These are phyloP conservation scores for Geotrichum cucujoidarum DNA, from an alignment of 1,139 yeast genomes.

Conservation along the genomic window DNA sequence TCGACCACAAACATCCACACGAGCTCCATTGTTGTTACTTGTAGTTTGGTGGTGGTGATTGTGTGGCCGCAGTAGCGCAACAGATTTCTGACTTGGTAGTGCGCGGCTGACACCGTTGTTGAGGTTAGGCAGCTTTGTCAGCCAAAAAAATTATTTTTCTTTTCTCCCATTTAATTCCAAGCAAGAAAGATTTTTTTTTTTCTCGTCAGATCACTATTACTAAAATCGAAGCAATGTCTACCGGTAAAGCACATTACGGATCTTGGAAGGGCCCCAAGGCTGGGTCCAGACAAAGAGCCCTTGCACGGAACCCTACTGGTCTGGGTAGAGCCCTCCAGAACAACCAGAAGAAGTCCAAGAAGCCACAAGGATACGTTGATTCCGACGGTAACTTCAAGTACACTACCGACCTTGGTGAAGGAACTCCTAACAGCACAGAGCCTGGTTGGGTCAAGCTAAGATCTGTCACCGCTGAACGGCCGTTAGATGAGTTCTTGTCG, in stretches of 20 bases:
- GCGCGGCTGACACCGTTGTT: neutral
- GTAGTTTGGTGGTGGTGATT: neutral
- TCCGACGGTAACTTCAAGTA: constrained; percentile 49
- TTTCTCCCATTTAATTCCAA: neutral
- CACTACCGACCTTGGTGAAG: constrained; percentile 33
- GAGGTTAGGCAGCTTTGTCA: constrained; percentile 1
- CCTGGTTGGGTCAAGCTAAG: constrained; percentile 86
- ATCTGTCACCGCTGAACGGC: constrained; percentile 91
- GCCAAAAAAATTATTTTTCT: constrained; percentile 7
- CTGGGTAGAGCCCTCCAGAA: constrained; percentile 80
- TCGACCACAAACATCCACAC: constrained; percentile 11
- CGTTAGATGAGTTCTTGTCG: constrained; percentile 87
- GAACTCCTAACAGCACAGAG: constrained; percentile 50
- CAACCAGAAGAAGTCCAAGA: constrained; percentile 64
- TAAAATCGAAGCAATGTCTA: neutral
- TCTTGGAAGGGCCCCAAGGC: constrained; percentile 92
- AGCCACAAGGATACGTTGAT: constrained; percentile 68
- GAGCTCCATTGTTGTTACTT: neutral
- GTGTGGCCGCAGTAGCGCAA: too few species aligned
- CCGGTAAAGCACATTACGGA: constrained; percentile 25
- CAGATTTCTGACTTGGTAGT: neutral
- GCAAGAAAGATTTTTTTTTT: neutral
- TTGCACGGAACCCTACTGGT: constrained; percentile 78
- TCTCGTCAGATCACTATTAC: neutral
- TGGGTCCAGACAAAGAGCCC: constrained; percentile 48